These are phyloP conservation scores for Chrysosporium queenslandicum DNA, from an alignment of 2,329 filamentous ascomycete genomes.

Conservation along the genomic window DNA sequence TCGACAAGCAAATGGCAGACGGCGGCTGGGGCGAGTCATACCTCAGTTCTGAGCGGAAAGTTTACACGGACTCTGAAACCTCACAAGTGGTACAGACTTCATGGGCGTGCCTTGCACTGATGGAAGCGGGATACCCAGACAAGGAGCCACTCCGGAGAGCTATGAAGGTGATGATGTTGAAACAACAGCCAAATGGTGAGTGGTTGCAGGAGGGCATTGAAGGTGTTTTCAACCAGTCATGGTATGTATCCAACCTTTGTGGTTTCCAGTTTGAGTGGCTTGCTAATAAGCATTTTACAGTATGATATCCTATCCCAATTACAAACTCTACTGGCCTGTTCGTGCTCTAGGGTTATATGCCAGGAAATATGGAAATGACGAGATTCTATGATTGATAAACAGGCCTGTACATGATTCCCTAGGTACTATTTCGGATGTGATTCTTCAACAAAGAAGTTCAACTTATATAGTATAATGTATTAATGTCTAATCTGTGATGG, in stretches of 20 bases:
- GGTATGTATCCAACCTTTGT: slow-evolving; percentile 44
- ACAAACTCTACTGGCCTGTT: slow-evolving; percentile 93
- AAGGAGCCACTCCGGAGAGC: slow-evolving; percentile 61
- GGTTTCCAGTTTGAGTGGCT: slow-evolving; percentile 8
- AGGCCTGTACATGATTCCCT: too few species aligned
- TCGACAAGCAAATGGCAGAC: slow-evolving; percentile 74
- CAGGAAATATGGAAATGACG: slow-evolving; percentile 57
- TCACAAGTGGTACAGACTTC: slow-evolving; percentile 92
- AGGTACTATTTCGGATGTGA: too few species aligned
- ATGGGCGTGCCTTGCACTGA: slow-evolving; percentile 73
- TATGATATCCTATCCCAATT: slow-evolving; percentile 99
- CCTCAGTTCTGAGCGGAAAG: slow-evolving; percentile 64
- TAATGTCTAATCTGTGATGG: too few species aligned
- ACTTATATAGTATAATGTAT: too few species aligned
- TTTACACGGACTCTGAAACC: slow-evolving; percentile 65
- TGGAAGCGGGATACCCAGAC: slow-evolving; percentile 75
- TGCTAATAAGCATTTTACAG: slow-evolving; percentile 33
- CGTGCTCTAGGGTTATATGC: slow-evolving; percentile 89
- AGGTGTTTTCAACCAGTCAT: slow-evolving; percentile 97
- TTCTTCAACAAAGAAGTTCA: too few species aligned
- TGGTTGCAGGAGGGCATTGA: slow-evolving; percentile 95
- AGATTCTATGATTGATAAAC: slow-evolving; percentile 32
- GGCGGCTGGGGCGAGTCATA: slow-evolving; percentile 98
- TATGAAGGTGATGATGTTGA: slow-evolving; percentile 68
- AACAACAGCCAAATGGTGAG: slow-evolving; percentile 81